phyloP scores from a whole-genome alignment of 371 early-diverging fungal species.

The Mucor racemosus region DNA sequence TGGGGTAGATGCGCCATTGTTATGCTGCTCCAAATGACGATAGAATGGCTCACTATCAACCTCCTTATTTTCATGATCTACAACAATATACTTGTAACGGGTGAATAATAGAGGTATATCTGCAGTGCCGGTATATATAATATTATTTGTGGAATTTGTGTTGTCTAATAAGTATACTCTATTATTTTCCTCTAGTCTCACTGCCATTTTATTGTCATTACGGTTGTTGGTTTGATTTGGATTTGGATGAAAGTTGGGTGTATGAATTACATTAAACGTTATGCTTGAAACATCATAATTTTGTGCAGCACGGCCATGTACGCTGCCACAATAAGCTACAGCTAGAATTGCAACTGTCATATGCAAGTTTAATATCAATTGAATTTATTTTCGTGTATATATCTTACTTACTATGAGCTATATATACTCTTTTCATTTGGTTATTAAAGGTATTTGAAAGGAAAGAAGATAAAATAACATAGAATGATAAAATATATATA shows the following conservation, averaged over 20 bases:
- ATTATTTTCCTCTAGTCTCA: slow-evolving; percentile 21
- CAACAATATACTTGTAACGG: slow-evolving; percentile 31
- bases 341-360: neutral
- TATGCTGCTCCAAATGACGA: slow-evolving; percentile 12
- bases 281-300: neutral
- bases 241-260: neutral
- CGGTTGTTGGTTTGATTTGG: neutral
- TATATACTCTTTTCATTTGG: neutral
- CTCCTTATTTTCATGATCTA: slow-evolving; percentile 15
- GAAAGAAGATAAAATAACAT: no score
- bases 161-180: slow-evolving; percentile 16
- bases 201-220: slow-evolving; percentile 20
- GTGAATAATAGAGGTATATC: slow-evolving; percentile 11
- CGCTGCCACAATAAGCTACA: neutral
- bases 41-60: slow-evolving; percentile 31
- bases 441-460: neutral
- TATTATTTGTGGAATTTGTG: slow-evolving; percentile 15
- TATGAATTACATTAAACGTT: neutral
- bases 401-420: neutral
- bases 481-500: neutral
- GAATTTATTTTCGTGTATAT: neutral
- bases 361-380: neutral
- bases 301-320: neutral
- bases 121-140: slow-evolving; percentile 27
- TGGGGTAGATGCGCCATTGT: neutral